Base-by-base conservation (phyloP, 2,329 filamentous ascomycete species). In the Monosporascus ibericus region DNA sequence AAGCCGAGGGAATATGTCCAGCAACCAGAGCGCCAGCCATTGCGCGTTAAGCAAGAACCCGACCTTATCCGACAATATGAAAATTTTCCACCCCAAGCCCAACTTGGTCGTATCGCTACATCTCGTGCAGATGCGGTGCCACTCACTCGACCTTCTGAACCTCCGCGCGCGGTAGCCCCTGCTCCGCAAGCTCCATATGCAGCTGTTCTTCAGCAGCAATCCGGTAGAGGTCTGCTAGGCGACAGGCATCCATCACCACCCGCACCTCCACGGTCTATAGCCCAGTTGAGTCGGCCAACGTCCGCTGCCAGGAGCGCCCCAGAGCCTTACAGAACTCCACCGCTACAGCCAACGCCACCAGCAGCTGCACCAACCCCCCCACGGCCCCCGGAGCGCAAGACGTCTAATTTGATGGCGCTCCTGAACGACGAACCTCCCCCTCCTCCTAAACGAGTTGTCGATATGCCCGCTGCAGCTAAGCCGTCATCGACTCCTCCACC, bases 391-490 rank as follows among this genome's bases (percentile, higher is more conserved):
- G 78, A 80, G 58, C 74, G 78, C n/a, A 85, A 85, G 69, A 83
- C 77, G 7, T 84, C 81, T 15, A 85, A 72, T 56, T 75, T 86
- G 55, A 83, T 85, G 76, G 80, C 81, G 0, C 66, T 86, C 55
- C 71, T 86, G 3, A 84, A 84, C 58, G 80, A 85, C 55, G 82
- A 85, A 50, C 74, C 77, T 6, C 74, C 74, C n/a, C 67, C 73
- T 1, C 70, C 73, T 48, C 70, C 71, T 1, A 81, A 82, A 65
- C 73, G 79, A 34, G 69, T 81, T 30, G 68, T 56, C 40, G 79
- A 82, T 50, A 71, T 82, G 9, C 70, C 73, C 11, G 62, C 62
- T 17, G 63, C 69, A 11, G 56, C 68, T 37, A 70, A 70, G 40
- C 64, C 70, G n/a, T 75, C 75, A 22, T 76, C 78, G 9, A 80